Percentiles rank a stretch among this genome's conserved stretches.
phyloP scores from a whole-genome alignment of 371 early-diverging fungal species.

The Nematocida homosporus region DNA sequence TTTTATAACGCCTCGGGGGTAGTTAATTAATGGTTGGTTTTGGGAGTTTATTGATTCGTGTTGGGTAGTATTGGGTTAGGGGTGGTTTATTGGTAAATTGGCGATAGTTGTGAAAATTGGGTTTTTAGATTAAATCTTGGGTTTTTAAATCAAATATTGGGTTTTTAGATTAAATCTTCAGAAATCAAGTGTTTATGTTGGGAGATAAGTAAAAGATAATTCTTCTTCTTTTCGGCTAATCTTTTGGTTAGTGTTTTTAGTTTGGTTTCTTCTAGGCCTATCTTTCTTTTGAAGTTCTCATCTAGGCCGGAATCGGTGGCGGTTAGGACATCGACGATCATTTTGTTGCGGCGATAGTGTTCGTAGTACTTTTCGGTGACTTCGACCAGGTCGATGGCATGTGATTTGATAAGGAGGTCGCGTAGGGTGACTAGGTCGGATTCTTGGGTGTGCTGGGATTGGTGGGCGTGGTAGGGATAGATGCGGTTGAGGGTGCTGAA shows the following conservation, averaged over 20 bases:
- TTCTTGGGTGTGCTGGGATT: conserved; percentile 15
- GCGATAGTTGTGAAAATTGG: no score
- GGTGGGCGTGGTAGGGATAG: conserved; percentile 55
- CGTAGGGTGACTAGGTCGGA: conserved; percentile 49
- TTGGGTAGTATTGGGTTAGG: no score
- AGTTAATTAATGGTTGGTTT: no score
- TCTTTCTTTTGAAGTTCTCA: conserved; percentile 51
- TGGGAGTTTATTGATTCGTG: no score
- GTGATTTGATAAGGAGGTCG: conserved; percentile 57
- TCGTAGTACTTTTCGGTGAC: conserved; percentile 63
- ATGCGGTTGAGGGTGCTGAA: conserved; percentile 26
- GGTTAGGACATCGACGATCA: conserved; percentile 42
- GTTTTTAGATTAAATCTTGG: no score
- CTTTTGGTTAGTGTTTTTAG: conserved; percentile 11
- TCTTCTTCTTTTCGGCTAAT: conserved; percentile 36
- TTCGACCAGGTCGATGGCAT: conserved; percentile 54
- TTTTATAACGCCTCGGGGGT: neutral
- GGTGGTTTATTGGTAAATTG: no score
- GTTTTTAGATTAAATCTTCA: conserved; percentile 19
- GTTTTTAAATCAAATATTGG: no score
- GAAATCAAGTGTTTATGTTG: conserved; percentile 20
- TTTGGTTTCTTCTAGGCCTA: conserved; percentile 32
- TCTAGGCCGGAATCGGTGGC: conserved; percentile 8
- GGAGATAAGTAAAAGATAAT: conserved; percentile 36
- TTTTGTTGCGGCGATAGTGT: conserved; percentile 29